phyloP scores from a whole-genome alignment of 1,139 yeast species.

The Geotrichum candidum region DNA sequence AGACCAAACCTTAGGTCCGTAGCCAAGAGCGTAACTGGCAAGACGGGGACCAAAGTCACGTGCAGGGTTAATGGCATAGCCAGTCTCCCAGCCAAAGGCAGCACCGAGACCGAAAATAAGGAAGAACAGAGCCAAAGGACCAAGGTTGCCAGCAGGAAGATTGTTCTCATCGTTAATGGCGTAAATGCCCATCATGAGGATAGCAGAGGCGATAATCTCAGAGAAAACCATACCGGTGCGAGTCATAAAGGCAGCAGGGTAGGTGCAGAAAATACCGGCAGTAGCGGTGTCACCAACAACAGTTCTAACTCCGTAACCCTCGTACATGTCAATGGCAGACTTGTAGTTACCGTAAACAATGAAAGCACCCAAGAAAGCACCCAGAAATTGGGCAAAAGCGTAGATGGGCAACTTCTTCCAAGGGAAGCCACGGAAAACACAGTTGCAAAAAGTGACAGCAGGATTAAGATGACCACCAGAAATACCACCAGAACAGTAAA shows the following conservation, averaged over 20 bases:
- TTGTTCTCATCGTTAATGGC: slow-evolving; percentile 47
- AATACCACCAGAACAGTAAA: slow-evolving; percentile 32
- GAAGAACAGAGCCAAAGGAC: slow-evolving; percentile 42
- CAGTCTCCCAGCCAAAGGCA: slow-evolving; percentile 45
- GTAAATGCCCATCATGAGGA: slow-evolving; percentile 42
- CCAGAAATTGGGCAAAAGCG: slow-evolving; percentile 29
- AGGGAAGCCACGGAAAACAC: slow-evolving; percentile 32
- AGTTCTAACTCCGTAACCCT: slow-evolving; percentile 29
- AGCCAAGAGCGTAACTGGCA: slow-evolving; percentile 44
- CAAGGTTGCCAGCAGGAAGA: slow-evolving; percentile 40
- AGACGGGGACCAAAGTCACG: slow-evolving; percentile 50
- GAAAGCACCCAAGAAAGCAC: slow-evolving; percentile 30
- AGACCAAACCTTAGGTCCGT: slow-evolving; percentile 39
- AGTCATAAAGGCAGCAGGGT: slow-evolving; percentile 40
- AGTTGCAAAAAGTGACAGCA: slow-evolving; percentile 31
- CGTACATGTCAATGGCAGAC: slow-evolving; percentile 28
- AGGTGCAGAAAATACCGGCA: slow-evolving; percentile 44
- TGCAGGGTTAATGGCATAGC: slow-evolving; percentile 48
- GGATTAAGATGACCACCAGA: slow-evolving; percentile 36
- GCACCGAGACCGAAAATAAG: slow-evolving; percentile 43
- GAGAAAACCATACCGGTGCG: slow-evolving; percentile 43
- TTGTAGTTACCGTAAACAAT: slow-evolving; percentile 31
- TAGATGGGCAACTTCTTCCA: slow-evolving; percentile 31
- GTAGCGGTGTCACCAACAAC: slow-evolving; percentile 31
- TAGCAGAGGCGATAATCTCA: slow-evolving; percentile 41